Evolutionary conservation across 2,329 filamentous ascomycete species (phyloP), one percentile per base, ranked within the genome.

Genomic region (Sporothrix brunneoviolacea): DNA sequence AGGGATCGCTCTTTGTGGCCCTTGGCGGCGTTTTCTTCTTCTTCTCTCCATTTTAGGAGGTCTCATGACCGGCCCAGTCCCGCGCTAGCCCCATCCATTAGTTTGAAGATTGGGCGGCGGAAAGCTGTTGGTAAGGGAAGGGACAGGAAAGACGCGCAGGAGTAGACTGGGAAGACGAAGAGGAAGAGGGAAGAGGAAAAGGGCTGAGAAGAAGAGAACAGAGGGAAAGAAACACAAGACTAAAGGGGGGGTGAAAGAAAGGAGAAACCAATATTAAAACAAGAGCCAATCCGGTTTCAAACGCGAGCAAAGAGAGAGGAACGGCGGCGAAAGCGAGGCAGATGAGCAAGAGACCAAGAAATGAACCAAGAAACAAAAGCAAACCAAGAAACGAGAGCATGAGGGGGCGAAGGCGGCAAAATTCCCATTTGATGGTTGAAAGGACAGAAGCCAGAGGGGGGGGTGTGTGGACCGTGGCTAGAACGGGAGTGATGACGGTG

Each of bases 51-150:
- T 50, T 39, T 45, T 51, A 7, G 38, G 45, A 44, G 54, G 54
- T 56, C 54, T 54, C 54, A 56, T 56, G 54, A 56, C 54, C 54
- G 24, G 18, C 19, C 12, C 10, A 41, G 36, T 24, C 10, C 33
- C 32, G 27, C 50, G 38, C 44, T 48, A 48, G 38, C 24, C 24
- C 24, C 6, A 28, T 51, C 24, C 6, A 3, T 47, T 39, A 43
- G 40, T 38, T 44, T 54, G 41, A 24, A 50, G 41, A 49, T 47
- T 51, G 41, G 54, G 44, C 42, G 22, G 27, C 37, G 39, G 19
- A 43, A 33, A 33, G 12, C 51, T 48, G 40, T 44, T 49, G 21
- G 50, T 36, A 27, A n/a, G n/a, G n/a, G n/a, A n/a, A n/a, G n/a
- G n/a, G n/a, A n/a, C n/a, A n/a, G n/a, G n/a, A n/a, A n/a, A n/a